Evolutionary conservation across 2,329 filamentous ascomycete species (phyloP).

Genomic region (Pyrenophora seminiperda): DNA sequence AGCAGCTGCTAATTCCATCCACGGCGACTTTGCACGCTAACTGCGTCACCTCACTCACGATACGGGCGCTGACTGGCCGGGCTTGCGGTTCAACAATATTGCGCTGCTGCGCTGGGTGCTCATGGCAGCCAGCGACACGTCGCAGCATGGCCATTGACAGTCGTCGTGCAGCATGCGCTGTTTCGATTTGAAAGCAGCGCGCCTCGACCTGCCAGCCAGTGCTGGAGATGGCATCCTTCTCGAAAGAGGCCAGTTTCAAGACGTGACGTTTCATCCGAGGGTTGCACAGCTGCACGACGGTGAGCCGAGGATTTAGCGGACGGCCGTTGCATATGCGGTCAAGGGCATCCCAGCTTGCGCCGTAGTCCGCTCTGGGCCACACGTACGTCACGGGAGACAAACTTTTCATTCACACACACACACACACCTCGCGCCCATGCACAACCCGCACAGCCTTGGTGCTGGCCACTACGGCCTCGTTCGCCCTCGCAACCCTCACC

Average conservation of each 20-base stretch:
- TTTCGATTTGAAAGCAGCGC: slow-evolving; percentile 18
- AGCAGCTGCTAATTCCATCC: neutral
- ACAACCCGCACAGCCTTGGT: too few species aligned
- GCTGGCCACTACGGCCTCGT: too few species aligned
- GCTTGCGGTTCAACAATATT: slow-evolving; percentile 20
- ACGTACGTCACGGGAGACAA: slow-evolving; percentile 24
- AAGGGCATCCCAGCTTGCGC: slow-evolving; percentile 14
- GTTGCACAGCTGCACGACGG: slow-evolving; percentile 13
- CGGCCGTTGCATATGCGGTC: slow-evolving; percentile 15
- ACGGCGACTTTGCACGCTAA: slow-evolving; percentile 20
- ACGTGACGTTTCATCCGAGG: slow-evolving; percentile 16
- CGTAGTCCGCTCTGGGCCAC: slow-evolving; percentile 2
- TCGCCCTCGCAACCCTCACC: too few species aligned
- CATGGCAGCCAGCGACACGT: slow-evolving; percentile 9
- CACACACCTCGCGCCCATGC: too few species aligned
- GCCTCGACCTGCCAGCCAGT: slow-evolving; percentile 12
- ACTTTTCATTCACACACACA: slow-evolving; percentile 12
- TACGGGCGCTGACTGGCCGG: slow-evolving; percentile 29
- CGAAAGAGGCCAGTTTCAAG: slow-evolving; percentile 19
- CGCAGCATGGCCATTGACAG: slow-evolving; percentile 9
- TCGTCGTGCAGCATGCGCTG: slow-evolving; percentile 18
- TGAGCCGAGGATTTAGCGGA: slow-evolving; percentile 20
- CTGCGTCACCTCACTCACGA: slow-evolving; percentile 7
- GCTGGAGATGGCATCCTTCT: slow-evolving; percentile 13
- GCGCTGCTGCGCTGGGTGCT: slow-evolving; percentile 5